Evolutionary conservation across 2,329 filamentous ascomycete genomes (phyloP), one percentile per base, ranked within the genome.

Genomic region (Pleoardoris graminearum): DNA sequence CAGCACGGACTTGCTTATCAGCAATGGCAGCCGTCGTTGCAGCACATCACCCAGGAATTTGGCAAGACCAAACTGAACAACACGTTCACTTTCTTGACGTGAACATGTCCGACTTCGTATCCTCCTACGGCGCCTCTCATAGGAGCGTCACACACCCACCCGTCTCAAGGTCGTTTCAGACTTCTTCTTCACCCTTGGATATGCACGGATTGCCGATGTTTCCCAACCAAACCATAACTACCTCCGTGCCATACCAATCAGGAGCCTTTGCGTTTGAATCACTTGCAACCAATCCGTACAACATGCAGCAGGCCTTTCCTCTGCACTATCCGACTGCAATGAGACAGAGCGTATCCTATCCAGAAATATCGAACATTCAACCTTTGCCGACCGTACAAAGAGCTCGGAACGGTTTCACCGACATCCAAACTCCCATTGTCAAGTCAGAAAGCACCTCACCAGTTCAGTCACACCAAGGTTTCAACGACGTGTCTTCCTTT

Each of bases 371-470:
- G 10, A 55, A 63, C 19, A 38, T 63, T 3, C 70, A 68, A 29
- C 39, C 57, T 12, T 54, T 71, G n/a, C 57, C 70, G 4, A 59
- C 61, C 10, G 59, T 65, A 7, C 64, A 62, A 58, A 68, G 69
- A 53, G 53, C 59, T 54, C 72, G 61, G 23, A 61, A 60, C 22
- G 57, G 59, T 22, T 70, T 67, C 39, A 16, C 61, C 2, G 35
- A 59, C 12, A 60, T 66, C 23, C 54, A 58, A 32, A 66, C 63
- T 25, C 68, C 75, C 7, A 66, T 69, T 41, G 75, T 79, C 58
- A 80, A 80, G 57, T 61, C 69, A 1, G 78, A 79, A 53, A 70
- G 68, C 19, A 59, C 64, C 29, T 78, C 76, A 7, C 77, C 77
- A 1, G 62, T 76, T 11, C 71, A 75, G 19, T 68, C 75, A n/a